Base-by-base conservation (phyloP, 441 rosid species). In the Pelargonium fulgidum region DNA sequence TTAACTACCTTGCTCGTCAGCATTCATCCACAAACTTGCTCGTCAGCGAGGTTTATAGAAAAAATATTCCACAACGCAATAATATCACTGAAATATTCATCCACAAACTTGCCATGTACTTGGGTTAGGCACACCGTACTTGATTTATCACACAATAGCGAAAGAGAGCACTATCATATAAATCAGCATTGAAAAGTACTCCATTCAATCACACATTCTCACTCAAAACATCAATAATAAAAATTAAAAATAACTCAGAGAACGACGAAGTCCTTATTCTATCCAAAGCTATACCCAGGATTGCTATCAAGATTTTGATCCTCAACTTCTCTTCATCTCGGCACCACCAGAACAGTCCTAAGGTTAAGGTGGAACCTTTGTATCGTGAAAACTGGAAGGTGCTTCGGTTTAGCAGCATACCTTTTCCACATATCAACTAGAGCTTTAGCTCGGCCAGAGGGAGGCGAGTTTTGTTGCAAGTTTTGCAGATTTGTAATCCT, bases 401-500 rank as follows among this genome's bases (percentile, higher is more conserved):
- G 42, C 42, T 0, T 39, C 42, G 1, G 42, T 39, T 39, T 39
- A 33, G 39, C 39, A 33, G 39, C 68, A 68, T 36, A 72, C 69
- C 56, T 64, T 73, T 68, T 68, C 56, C 36, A 1, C 19, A 69
- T 85, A 33, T 33, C 75, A 88, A 77, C 87, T 80, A 73, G 83
- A 86, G 88, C 39, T 10, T 22, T 19, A 58, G 63, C 93, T 85
- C 75, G 96, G 75, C 93, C 87, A 91, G 47, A 93, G 75, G 16
- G 91, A 81, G 86, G 93, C 83, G 68, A 94, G 96, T 75, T 68
- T 87, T n/a, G 96, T 68, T 22, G 96, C 96, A 41, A 94, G 90
- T 82, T 88, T 94, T 24, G 96, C 94, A 68, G 96, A 89, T 83
- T 92, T 92, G 79, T 88, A 90, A 78, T 95, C 99, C 70, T 95